These are phyloP conservation scores for Aspergillus heteromorphus DNA, from an alignment of 495 filamentous ascomycete species.

Conservation along the genomic window DNA sequence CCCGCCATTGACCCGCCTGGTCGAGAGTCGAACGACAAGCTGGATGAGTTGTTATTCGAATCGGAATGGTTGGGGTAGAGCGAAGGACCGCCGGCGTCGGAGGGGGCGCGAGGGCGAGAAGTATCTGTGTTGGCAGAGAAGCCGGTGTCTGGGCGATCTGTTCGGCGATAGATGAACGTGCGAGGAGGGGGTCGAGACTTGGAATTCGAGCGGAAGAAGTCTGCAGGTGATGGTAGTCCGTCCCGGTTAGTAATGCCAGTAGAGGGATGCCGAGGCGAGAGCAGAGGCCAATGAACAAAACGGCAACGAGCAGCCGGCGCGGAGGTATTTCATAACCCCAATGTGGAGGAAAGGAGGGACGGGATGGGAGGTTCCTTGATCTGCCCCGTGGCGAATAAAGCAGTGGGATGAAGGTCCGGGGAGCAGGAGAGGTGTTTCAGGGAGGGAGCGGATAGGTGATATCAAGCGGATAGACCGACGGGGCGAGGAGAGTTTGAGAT, in stretches of 20 bases:
- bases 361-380: constrained; percentile 1
- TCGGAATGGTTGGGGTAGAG: constrained; percentile 16
- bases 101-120: constrained; percentile 25
- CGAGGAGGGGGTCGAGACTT: constrained; percentile 26
- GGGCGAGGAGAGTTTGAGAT: constrained; percentile 3
- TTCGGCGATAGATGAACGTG: constrained; percentile 28
- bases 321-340: constrained; percentile 14
- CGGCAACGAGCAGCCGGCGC: constrained; percentile 3
- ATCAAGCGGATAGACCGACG: constrained; percentile 1
- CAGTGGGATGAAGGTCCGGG: not conserved
- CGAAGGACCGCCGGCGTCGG: constrained; percentile 19
- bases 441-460: not conserved
- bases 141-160: constrained; percentile 29
- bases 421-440: not conserved
- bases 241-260: constrained; percentile 15
- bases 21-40: constrained; percentile 43
- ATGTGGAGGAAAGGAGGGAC: not conserved
- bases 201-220: constrained; percentile 28
- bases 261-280: constrained; percentile 4
- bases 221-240: constrained; percentile 14
- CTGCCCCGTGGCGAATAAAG: constrained; percentile 7
- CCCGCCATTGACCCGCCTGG: constrained; percentile 60
- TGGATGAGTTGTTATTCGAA: constrained; percentile 30
- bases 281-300: constrained; percentile 12
- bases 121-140: constrained; percentile 25